phyloP scores from a whole-genome alignment of 805 yeast species.

The Pichia paraexigua region DNA sequence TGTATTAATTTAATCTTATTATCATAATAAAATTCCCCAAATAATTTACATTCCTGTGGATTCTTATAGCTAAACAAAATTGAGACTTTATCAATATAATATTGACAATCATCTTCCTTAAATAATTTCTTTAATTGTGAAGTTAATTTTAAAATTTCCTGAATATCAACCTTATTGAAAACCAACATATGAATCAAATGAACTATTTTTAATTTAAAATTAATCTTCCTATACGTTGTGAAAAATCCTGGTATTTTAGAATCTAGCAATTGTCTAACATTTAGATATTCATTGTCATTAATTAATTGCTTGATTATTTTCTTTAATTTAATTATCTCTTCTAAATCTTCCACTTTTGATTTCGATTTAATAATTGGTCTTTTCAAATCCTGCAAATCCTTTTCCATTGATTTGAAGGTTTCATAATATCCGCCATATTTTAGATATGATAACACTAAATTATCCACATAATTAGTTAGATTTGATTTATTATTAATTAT shows the following conservation, averaged over 20 bases:
- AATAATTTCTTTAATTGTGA: constrained; percentile 29
- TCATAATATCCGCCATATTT: constrained; percentile 52
- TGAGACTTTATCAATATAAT: constrained; percentile 38
- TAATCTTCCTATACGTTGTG: constrained; percentile 23
- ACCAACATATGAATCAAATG: constrained; percentile 35
- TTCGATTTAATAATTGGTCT: constrained; percentile 20
- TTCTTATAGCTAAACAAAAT: constrained; percentile 46
- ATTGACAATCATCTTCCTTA: constrained; percentile 25
- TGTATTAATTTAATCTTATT: constrained; percentile 35
- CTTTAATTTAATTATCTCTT: constrained; percentile 29
- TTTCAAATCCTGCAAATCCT: constrained; percentile 34
- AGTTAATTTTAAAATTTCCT: constrained; percentile 34
- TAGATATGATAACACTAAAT: constrained; percentile 37
- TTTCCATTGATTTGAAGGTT: constrained; percentile 42
- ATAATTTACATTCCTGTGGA: constrained; percentile 33
- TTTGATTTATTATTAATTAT: constrained; percentile 3
- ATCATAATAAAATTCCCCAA: constrained; percentile 29
- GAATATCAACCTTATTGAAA: constrained; percentile 12
- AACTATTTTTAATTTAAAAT: constrained; percentile 36
- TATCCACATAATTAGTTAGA: constrained; percentile 15
- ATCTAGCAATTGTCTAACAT: constrained; percentile 32
- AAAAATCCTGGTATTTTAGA: constrained; percentile 34
- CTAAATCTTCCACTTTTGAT: constrained; percentile 21
- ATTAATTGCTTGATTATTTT: constrained; percentile 38
- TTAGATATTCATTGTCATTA: constrained; percentile 37